Evolutionary conservation across 2,329 filamentous ascomycete genomes (phyloP), one percentile per base, ranked within the genome.

Genomic region (Colletotrichum cordylinicola): DNA sequence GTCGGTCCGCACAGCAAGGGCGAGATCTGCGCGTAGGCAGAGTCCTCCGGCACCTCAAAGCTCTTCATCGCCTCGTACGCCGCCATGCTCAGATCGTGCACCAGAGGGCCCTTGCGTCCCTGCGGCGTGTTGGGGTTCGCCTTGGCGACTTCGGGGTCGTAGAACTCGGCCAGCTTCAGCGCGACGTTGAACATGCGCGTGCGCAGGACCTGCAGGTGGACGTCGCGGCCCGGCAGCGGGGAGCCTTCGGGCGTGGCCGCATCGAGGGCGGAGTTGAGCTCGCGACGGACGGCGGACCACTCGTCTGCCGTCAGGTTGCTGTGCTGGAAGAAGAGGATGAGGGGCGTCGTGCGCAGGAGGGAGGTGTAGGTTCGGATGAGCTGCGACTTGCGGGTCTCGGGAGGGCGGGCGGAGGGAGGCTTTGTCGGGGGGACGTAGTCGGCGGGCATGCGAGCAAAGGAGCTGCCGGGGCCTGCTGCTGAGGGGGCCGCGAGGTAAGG

Each of bases 321-420:
- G 86, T 93, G 87, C 81, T 93, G 87, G 88, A 98, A 98, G 81
- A 98, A 90, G 75, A 98, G 90, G 79, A 98, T 93, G 77, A 98
- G 86, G 55, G 96, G 96, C 13, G 95, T 94, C 27, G 95, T 95
- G 75, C 95, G 95, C 74, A 98, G 91, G 77, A 98, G 88, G 62
- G 96, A 97, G 67, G 96, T 95, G 86, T 98, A 98, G 80, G 94
- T 92, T 74, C 96, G 93, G 74, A 93, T 89, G 75, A 98, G 90
- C 86, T 99, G 97, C 18, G 96, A 94, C 87, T 98, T 98, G 83
- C 96, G 94, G 81, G 94, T 94, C 83, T 98, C 94, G 62, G 96
- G 91, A 24, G 93, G 94, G 83, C 96, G 95, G 83, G 98, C 94
- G 70, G 95, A 98, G 6, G 95, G 95, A 4, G 96, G 96, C 85